Evolutionary conservation across 306 rosid species (phyloP), one percentile per base, ranked within the genome.

Genomic region (Prunus mume): DNA sequence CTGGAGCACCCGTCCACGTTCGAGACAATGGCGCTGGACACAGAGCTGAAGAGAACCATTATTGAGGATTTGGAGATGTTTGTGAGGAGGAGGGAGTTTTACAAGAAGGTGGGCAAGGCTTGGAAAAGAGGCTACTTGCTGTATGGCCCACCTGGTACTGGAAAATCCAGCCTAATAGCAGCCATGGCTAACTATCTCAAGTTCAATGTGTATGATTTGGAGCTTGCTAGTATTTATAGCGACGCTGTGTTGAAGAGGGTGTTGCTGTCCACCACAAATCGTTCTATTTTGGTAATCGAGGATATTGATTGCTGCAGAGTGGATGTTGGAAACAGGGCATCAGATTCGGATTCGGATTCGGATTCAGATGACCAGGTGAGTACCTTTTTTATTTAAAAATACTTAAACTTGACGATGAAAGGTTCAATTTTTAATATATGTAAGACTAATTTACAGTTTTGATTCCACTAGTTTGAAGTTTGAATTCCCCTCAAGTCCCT

Each of bases 111-210:
- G 6, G 88, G 84, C 17, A 85, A 79, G 79, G 84, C 86, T 20
- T 85, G 88, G 88, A 85, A 68, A 68, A 66, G 84, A 68, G 88
- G 88, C 27, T 85, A 85, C 17, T 68, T 85, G 79, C 46, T 85
- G 50, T 82, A 82, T 24, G 84, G 88, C 34, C 86, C 88, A 0
- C 86, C 86, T 5, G 88, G 86, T 1, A 79, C 86, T 0, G 82
- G 86, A 0, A 85, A 82, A 46, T 85, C 88, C 1, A 82, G 82
- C 70, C 57, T 85, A 69, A 38, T 85, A 20, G 86, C 88, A 0
- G 88, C 88, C 54, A 82, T 85, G 88, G 88, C 86, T 51, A 82
- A 85, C 64, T 82, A 82, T 73, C 80, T 82, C 47, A 82, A 79
- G 75, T 85, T 82, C 18, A 80, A 76, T 50, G 58, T 82, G 27